Base-by-base conservation (phyloP, 1,284 basidiomycete genomes). In the Volvariella surrecta region DNA sequence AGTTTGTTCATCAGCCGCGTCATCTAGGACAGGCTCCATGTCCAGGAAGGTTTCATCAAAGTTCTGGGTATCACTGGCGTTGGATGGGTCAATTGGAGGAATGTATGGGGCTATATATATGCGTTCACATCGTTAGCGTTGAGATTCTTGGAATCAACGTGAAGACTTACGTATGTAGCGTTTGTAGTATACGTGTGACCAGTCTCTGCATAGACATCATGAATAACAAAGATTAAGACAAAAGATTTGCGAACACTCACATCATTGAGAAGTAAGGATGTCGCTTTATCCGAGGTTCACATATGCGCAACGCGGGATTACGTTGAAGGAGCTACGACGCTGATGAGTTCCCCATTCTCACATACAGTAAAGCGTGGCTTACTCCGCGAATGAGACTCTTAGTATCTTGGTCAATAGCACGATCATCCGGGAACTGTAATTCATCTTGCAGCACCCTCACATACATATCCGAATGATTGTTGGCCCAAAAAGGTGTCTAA, bases 191-290 rank as follows among this genome's bases (percentile, higher is more conserved):
- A 95, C 89, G 68, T 94, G 90, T 45, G 84, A 80, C 88, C 89
- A 94, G 63, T 92, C 89, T 64, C 85, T 89, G 66, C 48, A 54
- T 43, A 39, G 13, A n/a, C 38, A 49, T 47, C 32, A 50, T 28
- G 47, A 48, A 40, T 55, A 35, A 50, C 47, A 40, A 45, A 32
- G 39, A 31, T 40, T 15, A 44, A 43, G 39, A 40, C 34, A 50
- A 48, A 22, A 32, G 11, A 35, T 18, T 38, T 7, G 18, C 6
- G 18, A 31, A 37, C 45, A 73, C 85, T 52, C 56, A 91, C 84
- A 97, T 94, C 85, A 92, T 91, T 22, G 84, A 85, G 68, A 98
- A 97, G 68, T 97, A 98, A 8, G 89, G 88, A 67, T 96, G 91
- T 49, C 80, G 76, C 71, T 95, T 95, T 62, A 98, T 89, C 53